Conservation (phyloP, 768 basidiomycete species). For the Auriculariales sp. region DNA sequence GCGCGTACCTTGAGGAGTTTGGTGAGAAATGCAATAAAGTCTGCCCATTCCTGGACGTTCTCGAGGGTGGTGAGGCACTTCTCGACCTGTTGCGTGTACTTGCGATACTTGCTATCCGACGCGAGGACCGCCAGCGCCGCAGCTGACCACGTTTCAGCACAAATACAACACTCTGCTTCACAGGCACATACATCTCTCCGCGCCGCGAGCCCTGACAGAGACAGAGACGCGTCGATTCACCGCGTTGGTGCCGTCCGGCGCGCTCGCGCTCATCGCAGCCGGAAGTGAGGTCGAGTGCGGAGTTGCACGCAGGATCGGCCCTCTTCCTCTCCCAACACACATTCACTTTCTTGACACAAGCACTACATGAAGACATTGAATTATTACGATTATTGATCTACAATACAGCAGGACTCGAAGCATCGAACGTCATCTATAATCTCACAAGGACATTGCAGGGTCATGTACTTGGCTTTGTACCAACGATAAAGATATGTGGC, state of each 20-base stretch:
- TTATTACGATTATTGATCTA: no score
- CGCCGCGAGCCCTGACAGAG: background rate
- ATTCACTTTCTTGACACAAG: no score
- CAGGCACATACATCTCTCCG: background rate
- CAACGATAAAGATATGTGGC: no score
- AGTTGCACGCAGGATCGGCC: no score
- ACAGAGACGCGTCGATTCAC: background rate
- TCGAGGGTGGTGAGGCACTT: constrained; percentile 87
- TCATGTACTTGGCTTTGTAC: no score
- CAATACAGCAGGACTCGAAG: no score
- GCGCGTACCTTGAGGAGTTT: constrained; percentile 69
- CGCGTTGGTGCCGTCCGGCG: background rate
- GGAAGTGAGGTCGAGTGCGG: no score
- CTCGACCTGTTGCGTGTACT: constrained; percentile 85
- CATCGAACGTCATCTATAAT: no score
- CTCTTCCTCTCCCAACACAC: no score
- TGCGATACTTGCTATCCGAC: constrained; percentile 86
- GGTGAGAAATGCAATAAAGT: constrained; percentile 95
- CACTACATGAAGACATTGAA: no score
- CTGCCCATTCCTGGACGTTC: constrained; percentile 97
- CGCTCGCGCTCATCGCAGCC: no score
- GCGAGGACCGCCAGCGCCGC: background rate
- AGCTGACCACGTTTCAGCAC: background rate
- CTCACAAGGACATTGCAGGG: no score
- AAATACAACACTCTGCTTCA: background rate